Evolutionary conservation across 2,329 filamentous ascomycete species (phyloP).

Genomic region (Pseudogymnoascus sp.): DNA sequence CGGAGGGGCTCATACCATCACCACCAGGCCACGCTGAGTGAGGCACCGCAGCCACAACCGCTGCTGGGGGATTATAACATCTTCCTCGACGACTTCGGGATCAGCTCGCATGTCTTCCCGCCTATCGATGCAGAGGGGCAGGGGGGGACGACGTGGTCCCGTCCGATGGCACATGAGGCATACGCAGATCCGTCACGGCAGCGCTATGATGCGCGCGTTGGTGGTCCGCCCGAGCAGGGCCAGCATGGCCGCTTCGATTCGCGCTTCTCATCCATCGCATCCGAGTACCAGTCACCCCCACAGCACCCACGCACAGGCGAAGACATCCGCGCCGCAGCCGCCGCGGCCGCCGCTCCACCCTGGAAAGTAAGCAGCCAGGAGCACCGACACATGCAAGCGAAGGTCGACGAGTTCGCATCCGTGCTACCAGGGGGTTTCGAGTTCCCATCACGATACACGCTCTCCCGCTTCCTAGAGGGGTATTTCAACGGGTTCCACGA

Average conservation of each 20-base stretch:
- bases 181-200: background rate
- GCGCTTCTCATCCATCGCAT: background rate
- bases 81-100: constrained; percentile 48
- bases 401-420: constrained; percentile 52
- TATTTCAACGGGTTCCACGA: constrained; percentile 60
- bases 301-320: background rate
- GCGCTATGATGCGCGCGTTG: background rate
- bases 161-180: background rate
- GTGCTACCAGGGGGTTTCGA: constrained; percentile 54
- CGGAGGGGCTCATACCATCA: constrained; percentile 29
- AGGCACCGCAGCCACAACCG: background rate
- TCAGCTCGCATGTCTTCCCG: constrained; percentile 16
- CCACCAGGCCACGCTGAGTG: constrained; percentile 32
- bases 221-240: background rate
- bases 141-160: background rate
- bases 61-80: constrained; percentile 48
- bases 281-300: background rate
- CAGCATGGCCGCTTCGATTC: background rate
- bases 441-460: constrained; percentile 59
- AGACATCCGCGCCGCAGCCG: background rate
- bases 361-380: constrained; percentile 45
- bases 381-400: constrained; percentile 46
- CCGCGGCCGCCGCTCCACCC: constrained; percentile 20
- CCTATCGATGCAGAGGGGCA: background rate
- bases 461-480: constrained; percentile 60